Conservation (phyloP, 305 asterid genomes). For the Fraxinus sp. region DNA sequence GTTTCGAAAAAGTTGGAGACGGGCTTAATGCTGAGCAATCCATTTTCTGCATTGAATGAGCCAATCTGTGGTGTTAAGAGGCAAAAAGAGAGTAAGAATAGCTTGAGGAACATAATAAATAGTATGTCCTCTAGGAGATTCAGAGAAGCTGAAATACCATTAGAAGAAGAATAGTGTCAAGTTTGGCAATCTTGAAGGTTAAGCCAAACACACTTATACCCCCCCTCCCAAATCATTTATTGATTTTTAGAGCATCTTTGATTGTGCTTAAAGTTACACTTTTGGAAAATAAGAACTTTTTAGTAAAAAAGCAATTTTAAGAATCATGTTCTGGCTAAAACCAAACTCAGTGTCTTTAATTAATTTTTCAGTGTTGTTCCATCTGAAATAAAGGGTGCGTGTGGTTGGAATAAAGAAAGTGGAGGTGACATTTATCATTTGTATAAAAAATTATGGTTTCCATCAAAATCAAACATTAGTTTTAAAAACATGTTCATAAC, state of each 20-base stretch:
- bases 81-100: conserved; percentile 61
- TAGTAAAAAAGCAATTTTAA: too few species aligned
- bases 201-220: too few species aligned
- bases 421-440: not conserved
- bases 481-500: not conserved
- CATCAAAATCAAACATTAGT: too few species aligned
- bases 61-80: conserved; percentile 25
- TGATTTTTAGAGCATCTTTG: not conserved
- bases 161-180: not conserved
- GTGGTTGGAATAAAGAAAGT: not conserved
- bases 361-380: not conserved
- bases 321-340: not conserved
- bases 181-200: not conserved
- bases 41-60: conserved; percentile 26
- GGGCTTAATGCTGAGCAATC: conserved; percentile 47
- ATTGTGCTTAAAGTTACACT: not conserved
- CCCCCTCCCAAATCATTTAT: too few species aligned
- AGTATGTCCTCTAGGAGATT: conserved; percentile 49
- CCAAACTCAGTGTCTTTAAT: not conserved
- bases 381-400: not conserved
- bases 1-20: conserved; percentile 68
- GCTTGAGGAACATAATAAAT: conserved; percentile 63
- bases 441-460: too few species aligned
- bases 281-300: not conserved
- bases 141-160: conserved; percentile 28